Conservation (phyloP, 2,329 filamentous ascomycete species). For the Scopulariopsis brevicaulis region DNA sequence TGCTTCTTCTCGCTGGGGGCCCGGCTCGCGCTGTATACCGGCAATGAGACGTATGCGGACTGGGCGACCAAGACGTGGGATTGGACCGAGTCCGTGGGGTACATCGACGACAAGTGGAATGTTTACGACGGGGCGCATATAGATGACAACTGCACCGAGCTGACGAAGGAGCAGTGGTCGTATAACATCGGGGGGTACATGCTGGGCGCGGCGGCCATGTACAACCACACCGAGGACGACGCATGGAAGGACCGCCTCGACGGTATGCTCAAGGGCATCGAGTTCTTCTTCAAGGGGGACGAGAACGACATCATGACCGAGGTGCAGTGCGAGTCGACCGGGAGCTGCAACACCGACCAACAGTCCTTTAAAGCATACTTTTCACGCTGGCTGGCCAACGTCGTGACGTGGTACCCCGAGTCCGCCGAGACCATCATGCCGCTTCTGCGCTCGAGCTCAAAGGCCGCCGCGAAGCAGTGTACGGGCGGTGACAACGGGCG, state of each 20-base stretch:
- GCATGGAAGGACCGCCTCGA: conserved; percentile 48
- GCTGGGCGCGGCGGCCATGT: conserved; percentile 56
- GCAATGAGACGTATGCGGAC: conserved; percentile 63
- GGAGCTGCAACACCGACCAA: conserved; percentile 50
- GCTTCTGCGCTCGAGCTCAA: conserved; percentile 41
- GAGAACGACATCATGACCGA: conserved; percentile 51
- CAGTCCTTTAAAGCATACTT: conserved; percentile 54
- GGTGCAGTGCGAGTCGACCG: conserved; percentile 50
- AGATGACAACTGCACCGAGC: conserved; percentile 41
- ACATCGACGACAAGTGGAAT: conserved; percentile 48
- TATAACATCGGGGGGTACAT: conserved; percentile 60
- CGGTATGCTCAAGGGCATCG: conserved; percentile 39
- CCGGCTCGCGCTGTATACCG: conserved; percentile 64
- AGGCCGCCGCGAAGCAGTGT: conserved; percentile 45
- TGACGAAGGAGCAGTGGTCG: conserved; percentile 54
- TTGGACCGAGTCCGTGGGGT: conserved; percentile 47
- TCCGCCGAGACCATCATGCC: conserved; percentile 41
- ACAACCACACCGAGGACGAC: conserved; percentile 42
- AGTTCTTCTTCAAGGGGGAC: conserved; percentile 41
- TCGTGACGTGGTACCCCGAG: conserved; percentile 52
- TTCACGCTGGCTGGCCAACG: conserved; percentile 48
- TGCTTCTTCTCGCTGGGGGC: conserved; percentile 54
- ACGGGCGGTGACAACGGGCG: conserved; percentile 42
- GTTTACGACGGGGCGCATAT: conserved; percentile 53
- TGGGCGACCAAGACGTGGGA: conserved; percentile 68